phyloP scores from a whole-genome alignment of 192 early-diverging fungal species.

The Rhizophagus clarus region DNA sequence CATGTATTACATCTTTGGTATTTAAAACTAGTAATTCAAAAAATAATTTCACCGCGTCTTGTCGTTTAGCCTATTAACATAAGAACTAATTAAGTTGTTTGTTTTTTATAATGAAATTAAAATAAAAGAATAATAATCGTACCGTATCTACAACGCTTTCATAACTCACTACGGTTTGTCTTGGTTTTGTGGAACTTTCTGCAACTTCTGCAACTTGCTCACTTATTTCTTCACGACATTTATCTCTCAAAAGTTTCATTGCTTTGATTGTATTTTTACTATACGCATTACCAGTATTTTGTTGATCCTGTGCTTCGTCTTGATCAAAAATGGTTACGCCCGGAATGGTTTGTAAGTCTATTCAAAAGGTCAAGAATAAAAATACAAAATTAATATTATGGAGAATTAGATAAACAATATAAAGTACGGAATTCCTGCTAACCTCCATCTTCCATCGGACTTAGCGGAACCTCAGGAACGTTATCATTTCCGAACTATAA shows the following conservation, averaged over 20 bases:
- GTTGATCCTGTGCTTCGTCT: constrained; percentile 24
- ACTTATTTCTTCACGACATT: constrained; percentile 40
- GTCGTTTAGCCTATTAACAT: constrained; percentile 48
- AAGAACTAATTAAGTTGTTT: background rate
- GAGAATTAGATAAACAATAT: no score
- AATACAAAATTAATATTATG: background rate
- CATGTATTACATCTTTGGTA: constrained; percentile 82
- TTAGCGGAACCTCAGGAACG: background rate
- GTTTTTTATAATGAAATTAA: background rate
- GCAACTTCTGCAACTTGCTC: constrained; percentile 10
- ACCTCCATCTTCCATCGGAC: background rate
- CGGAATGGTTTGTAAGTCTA: background rate
- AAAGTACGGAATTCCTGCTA: background rate
- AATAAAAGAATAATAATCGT: constrained; percentile 34
- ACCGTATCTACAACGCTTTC: constrained; percentile 35
- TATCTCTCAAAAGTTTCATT: constrained; percentile 56
- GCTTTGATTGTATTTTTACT: constrained; percentile 67
- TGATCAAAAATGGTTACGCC: constrained; percentile 27
- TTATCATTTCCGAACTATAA: background rate
- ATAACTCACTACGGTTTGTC: background rate
- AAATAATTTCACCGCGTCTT: constrained; percentile 82
- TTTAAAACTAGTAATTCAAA: constrained; percentile 92
- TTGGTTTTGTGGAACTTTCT: background rate
- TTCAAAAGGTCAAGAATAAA: background rate
- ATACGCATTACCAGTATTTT: constrained; percentile 36